phyloP scores from a whole-genome alignment of 129 eudicot species.

The Tanacetum coccineum region DNA sequence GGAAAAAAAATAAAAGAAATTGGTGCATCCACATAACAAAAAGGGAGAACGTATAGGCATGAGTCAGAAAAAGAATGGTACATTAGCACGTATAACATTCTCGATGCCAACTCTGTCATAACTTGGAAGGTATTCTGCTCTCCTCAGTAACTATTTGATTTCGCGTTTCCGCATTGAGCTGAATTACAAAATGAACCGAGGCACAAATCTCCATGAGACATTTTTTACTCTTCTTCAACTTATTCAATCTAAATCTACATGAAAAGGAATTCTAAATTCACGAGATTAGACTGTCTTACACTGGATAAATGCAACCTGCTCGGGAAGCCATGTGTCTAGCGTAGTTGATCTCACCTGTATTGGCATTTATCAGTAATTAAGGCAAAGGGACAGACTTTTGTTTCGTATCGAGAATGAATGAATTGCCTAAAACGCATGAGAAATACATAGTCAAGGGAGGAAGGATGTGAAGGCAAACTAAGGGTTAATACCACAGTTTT shows the following conservation, averaged over 20 bases:
- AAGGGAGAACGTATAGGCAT: too few species aligned
- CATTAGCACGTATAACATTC: slow-evolving; percentile 91
- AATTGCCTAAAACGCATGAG: not conserved
- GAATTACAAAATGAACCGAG: slow-evolving; percentile 19
- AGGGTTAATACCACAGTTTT: not conserved
- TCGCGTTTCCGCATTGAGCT: slow-evolving; percentile 97
- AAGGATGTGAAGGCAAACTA: not conserved
- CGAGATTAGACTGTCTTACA: slow-evolving; percentile 40
- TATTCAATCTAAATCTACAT: not conserved
- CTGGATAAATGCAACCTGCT: slow-evolving; percentile 80
- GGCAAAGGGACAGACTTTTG: not conserved
- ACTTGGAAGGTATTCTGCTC: slow-evolving; percentile 86
- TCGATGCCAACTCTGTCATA: slow-evolving; percentile 88
- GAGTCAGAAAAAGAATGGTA: too few species aligned
- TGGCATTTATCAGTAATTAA: slow-evolving; percentile 13
- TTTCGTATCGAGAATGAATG: slow-evolving; percentile 4
- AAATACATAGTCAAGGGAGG: not conserved
- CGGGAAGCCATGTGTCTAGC: slow-evolving; percentile 98
- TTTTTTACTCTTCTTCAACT: not conserved
- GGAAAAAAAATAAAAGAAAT: not conserved
- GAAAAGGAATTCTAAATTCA: slow-evolving; percentile 2
- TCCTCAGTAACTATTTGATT: slow-evolving; percentile 91
- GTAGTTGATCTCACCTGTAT: slow-evolving; percentile 88
- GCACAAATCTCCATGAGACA: slow-evolving; percentile 1
- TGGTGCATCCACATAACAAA: not conserved